Percentiles rank a stretch among this genome's conserved stretches.
Evolutionary conservation across 2,329 filamentous ascomycete species (phyloP).

Genomic region (Coniosporium tulheliwenetii): DNA sequence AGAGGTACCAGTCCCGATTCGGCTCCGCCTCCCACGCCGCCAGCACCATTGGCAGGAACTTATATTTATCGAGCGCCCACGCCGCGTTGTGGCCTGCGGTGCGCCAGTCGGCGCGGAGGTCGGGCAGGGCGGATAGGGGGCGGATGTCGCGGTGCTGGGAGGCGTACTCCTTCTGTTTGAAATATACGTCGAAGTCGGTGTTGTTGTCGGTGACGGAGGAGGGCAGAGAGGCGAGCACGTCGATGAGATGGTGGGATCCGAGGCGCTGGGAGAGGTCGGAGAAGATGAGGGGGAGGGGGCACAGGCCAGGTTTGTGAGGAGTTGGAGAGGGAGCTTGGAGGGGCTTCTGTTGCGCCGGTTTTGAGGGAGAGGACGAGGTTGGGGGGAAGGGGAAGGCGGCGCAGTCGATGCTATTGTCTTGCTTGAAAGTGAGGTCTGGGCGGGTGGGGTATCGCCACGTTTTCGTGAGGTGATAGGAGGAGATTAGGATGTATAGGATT

Average conservation of each 20-base stretch:
- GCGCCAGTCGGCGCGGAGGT: no score
- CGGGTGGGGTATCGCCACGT: not conserved
- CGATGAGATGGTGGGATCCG: conserved; percentile 32
- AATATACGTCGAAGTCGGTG: conserved; percentile 17
- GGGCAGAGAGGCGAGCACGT: conserved; percentile 21
- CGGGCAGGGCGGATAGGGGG: conserved; percentile 7
- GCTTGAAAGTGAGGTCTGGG: not conserved
- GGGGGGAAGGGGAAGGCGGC: conserved; percentile 18
- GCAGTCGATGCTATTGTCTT: conserved; percentile 3
- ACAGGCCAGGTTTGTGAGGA: conserved; percentile 38
- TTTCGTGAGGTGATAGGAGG: no score
- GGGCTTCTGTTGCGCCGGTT: conserved; percentile 42
- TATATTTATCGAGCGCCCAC: conserved; percentile 32
- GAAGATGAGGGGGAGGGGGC: conserved; percentile 39
- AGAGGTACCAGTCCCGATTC: conserved; percentile 38
- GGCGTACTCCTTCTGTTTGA: conserved; percentile 14
- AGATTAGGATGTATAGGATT: no score
- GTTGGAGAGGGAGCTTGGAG: conserved; percentile 39
- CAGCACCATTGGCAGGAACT: conserved; percentile 41
- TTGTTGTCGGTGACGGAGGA: conserved; percentile 11
- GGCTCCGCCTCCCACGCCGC: conserved; percentile 31
- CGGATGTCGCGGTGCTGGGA: conserved; percentile 14
- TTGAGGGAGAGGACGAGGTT: conserved; percentile 41
- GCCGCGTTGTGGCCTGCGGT: conserved; percentile 9
- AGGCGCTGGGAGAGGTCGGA: conserved; percentile 41